Conservation (phyloP, 228 moss, liverwort and hornwort genomes). For the Sphagnum magellanicum region DNA sequence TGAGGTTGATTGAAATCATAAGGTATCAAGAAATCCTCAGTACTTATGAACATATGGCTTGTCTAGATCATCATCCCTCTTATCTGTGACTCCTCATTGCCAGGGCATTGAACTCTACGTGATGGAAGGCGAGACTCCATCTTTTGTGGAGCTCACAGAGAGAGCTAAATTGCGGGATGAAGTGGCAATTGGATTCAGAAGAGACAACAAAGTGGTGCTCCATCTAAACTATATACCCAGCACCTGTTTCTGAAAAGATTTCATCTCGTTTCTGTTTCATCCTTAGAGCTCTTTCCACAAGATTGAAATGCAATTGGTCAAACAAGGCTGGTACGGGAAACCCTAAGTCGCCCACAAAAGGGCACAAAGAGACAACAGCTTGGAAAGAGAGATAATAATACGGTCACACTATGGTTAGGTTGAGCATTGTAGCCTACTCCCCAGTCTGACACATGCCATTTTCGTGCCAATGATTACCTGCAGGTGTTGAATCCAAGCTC, state of each 20-base stretch:
- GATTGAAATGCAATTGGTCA: not conserved
- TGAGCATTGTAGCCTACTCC: not conserved
- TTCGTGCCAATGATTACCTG: slow-evolving; percentile 4
- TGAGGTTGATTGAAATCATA: too few relatives aligned
- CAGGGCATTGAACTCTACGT: slow-evolving; percentile 55
- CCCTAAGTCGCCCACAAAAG: not conserved
- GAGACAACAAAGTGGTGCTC: slow-evolving; percentile 43
- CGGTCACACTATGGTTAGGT: not conserved
- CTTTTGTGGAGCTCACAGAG: slow-evolving; percentile 54
- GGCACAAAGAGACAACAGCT: not conserved
- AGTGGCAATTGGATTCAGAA: slow-evolving; percentile 60
- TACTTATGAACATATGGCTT: too few relatives aligned
- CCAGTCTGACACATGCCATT: not conserved
- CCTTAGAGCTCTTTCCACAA: not conserved
- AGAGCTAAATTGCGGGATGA: slow-evolving; percentile 42
- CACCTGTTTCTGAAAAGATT: not conserved
- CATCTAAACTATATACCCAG: not conserved
- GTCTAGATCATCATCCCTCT: too few relatives aligned
- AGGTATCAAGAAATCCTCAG: too few relatives aligned
- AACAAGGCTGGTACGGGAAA: not conserved
- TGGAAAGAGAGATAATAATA: too few relatives aligned
- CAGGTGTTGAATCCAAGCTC: slow-evolving; percentile 52
- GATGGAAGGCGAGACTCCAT: slow-evolving; percentile 34
- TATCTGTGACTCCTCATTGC: not conserved
- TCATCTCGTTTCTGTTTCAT: not conserved